Evolutionary conservation across 2,329 filamentous ascomycete genomes (phyloP).

Genomic region (Whalleya microplaca): DNA sequence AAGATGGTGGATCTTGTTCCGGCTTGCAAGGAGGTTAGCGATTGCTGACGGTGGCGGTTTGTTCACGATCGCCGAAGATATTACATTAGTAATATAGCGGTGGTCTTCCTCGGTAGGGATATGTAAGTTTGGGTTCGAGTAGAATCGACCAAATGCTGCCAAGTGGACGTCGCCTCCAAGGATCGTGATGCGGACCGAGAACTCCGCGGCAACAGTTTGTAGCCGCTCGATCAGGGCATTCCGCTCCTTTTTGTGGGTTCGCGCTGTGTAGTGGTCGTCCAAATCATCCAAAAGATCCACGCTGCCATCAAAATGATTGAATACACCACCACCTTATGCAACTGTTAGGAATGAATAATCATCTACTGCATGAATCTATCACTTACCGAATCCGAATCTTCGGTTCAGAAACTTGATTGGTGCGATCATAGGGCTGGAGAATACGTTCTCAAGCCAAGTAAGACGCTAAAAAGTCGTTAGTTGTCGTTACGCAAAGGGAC

Average conservation of each 20-base stretch:
- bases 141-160: constrained; percentile 90
- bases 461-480: constrained; percentile 61
- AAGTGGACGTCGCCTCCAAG: constrained; percentile 93
- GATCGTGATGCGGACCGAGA: constrained; percentile 88
- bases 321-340: constrained; percentile 69
- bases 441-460: constrained; percentile 95
- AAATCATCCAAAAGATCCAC: constrained; percentile 91
- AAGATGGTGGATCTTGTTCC: constrained; percentile 80
- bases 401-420: constrained; percentile 90
- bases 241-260: constrained; percentile 88
- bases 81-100: constrained; percentile 92
- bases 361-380: neutral
- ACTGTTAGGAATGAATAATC: constrained; percentile 18
- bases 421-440: constrained; percentile 83
- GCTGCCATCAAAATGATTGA: constrained; percentile 93
- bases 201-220: constrained; percentile 81
- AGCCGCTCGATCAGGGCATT: constrained; percentile 77
- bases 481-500: constrained; percentile 39
- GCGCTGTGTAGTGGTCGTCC: constrained; percentile 94
- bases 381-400: constrained; percentile 74
- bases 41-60: constrained; percentile 87
- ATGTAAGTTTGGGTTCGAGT: constrained; percentile 80
- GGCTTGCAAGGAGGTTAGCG: constrained; percentile 85
- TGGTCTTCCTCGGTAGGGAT: constrained; percentile 82
- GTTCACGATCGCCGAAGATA: constrained; percentile 95